phyloP scores from a whole-genome alignment of 1,284 basidiomycete species.

The Trichosporon asahii region DNA sequence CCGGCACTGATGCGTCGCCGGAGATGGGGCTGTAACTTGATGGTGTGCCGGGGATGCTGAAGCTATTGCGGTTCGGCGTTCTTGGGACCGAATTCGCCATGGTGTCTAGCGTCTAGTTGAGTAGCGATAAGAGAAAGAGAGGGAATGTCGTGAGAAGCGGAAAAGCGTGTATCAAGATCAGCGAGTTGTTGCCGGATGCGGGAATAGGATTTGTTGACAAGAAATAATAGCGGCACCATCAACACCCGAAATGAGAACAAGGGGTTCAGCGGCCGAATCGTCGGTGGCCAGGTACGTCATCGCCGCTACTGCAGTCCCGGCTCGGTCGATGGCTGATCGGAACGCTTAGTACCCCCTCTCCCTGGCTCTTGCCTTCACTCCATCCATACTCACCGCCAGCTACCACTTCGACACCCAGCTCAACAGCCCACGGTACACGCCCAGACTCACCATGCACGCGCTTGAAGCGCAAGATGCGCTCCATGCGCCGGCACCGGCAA shows the following conservation, averaged over 20 bases:
- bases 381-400: background rate
- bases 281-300: background rate
- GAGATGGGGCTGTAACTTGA: background rate
- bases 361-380: background rate
- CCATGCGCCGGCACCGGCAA: background rate
- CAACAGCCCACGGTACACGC: background rate
- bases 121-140: background rate
- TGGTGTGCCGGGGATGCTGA: background rate
- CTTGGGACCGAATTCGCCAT: background rate
- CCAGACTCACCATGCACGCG: constrained; percentile 2
- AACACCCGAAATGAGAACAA: background rate
- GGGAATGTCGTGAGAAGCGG: constrained; percentile 11
- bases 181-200: background rate
- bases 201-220: constrained; percentile 3
- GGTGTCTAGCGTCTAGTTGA: background rate
- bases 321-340: background rate
- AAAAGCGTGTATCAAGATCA: constrained; percentile 19
- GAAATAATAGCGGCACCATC: background rate
- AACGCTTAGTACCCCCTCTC: background rate
- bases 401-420: background rate
- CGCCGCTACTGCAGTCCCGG: background rate
- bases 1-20: background rate
- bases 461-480: background rate
- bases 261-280: no score
- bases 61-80: background rate